Percentiles rank a stretch among this genome's conserved stretches.
These are phyloP conservation scores for Parathielavia hyrcaniae DNA, from an alignment of 495 filamentous ascomycete species.

Conservation along the genomic window DNA sequence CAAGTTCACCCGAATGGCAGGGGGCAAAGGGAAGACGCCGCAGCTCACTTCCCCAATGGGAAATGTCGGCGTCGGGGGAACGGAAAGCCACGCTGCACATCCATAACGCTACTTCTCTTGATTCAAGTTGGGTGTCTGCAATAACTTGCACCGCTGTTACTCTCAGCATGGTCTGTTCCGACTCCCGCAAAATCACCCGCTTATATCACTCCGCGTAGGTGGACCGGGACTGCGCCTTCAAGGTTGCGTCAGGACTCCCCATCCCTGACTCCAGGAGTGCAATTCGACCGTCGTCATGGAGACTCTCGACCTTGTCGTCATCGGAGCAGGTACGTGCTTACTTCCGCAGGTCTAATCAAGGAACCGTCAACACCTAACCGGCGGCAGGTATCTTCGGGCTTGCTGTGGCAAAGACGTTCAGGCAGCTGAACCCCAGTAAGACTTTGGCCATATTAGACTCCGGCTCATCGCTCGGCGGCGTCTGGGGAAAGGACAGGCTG, in stretches of 20 bases:
- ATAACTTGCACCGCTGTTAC: too few relatives aligned
- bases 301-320: slow-evolving; percentile 39
- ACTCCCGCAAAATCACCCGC: background rate
- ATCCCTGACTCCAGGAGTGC: background rate
- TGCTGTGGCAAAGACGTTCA: slow-evolving; percentile 39
- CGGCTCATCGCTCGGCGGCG: slow-evolving; percentile 52
- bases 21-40: background rate
- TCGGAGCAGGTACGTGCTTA: slow-evolving; percentile 39
- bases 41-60: slow-evolving; percentile 1
- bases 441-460: slow-evolving; percentile 38
- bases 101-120: too few relatives aligned
- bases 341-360: background rate
- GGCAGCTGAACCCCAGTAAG: slow-evolving; percentile 35
- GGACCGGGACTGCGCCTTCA: background rate
- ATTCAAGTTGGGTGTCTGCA: too few relatives aligned
- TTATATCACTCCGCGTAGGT: background rate
- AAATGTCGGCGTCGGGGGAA: background rate
- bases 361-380: background rate
- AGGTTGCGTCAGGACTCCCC: background rate
- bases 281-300: slow-evolving; percentile 31
- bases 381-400: slow-evolving; percentile 39
- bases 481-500: slow-evolving; percentile 59
- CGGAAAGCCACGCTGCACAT: background rate
- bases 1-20: background rate
- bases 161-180: background rate